Percentiles rank a stretch among this genome's conserved stretches.
Evolutionary conservation across 2,329 filamentous ascomycete species (phyloP).

Genomic region (Diaporthe capsici): DNA sequence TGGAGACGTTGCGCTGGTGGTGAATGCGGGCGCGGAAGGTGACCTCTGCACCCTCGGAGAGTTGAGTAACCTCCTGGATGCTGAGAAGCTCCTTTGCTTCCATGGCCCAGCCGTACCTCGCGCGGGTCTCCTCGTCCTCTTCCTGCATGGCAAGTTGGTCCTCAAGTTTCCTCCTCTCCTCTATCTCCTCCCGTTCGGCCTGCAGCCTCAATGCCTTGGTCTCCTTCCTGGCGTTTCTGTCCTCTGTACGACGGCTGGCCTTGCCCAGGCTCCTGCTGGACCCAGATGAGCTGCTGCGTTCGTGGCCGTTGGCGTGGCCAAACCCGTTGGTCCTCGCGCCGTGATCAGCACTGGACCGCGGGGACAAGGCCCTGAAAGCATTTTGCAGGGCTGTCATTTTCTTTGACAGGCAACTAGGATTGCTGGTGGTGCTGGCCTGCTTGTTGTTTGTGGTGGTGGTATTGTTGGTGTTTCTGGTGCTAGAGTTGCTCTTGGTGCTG

Average conservation of each 20-base stretch:
- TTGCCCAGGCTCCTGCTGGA: conserved; percentile 31
- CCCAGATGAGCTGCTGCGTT: conserved; percentile 26
- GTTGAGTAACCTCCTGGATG: conserved; percentile 64
- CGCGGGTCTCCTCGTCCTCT: conserved; percentile 49
- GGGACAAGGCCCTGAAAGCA: conserved; percentile 41
- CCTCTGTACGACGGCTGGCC: conserved; percentile 44
- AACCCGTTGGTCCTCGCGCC: conserved; percentile 5
- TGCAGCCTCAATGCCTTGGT: conserved; percentile 43
- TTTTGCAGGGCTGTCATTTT: conserved; percentile 42
- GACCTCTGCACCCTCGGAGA: conserved; percentile 71
- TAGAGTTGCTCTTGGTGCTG: conserved; percentile 1
- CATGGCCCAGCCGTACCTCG: conserved; percentile 50
- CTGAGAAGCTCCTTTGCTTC: conserved; percentile 48
- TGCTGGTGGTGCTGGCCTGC: neutral
- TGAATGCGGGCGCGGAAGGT: conserved; percentile 81
- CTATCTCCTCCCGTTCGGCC: conserved; percentile 46
- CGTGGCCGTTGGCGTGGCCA: conserved; percentile 5
- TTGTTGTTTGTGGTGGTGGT: neutral
- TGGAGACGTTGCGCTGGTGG: conserved; percentile 84
- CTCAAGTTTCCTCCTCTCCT: conserved; percentile 52
- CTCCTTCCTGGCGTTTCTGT: conserved; percentile 52
- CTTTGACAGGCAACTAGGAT: neutral
- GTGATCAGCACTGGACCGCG: conserved; percentile 37
- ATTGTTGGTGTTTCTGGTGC: neutral
- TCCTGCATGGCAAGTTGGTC: conserved; percentile 49